Evolutionary conservation across 1,284 basidiomycete genomes (phyloP), one percentile per base, ranked within the genome.

Genomic region (Inonotus hispidus): DNA sequence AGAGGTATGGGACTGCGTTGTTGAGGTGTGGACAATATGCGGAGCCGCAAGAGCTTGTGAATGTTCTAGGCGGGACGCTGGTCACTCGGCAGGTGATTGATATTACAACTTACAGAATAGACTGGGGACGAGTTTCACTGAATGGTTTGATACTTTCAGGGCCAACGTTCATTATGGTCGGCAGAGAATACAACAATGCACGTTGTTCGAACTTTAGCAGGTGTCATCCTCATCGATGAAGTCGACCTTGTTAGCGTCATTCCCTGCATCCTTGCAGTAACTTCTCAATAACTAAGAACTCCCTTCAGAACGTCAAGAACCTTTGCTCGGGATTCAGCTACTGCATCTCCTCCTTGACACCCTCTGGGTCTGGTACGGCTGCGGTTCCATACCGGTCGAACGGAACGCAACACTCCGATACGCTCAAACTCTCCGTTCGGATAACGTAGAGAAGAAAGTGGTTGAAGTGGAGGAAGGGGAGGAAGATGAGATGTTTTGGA

Each of bases 171-270:
- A 2, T 87, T 85, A 67, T 92, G 90, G 90, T 82, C 83, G 6
- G 68, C 82, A 0, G 89, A 91, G 59, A 92, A 92, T 66, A 91
- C 88, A 3, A 77, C 87, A 1, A 90, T 92, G 88, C 89, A 92
- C 64, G 73, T 84, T 50, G 77, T 90, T 29, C 81, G 88, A 60
- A 78, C 76, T 1, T 67, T 71, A 7, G 68, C 74, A n/a, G 81
- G 79, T 5, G 71, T 79, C 16, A 72, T 85, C 27, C 75, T 81
- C 63, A 83, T 91, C 57, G 88, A 92, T 64, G 87, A 92, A 69
- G 77, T 85, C 50, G 87, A 92, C 64, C 71, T 90, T 59, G 90
- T 90, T 67, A 66, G 80, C 75, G 8, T 14, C 11, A 58, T 53
- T n/a, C 47, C 14, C 23, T 53, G 21, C 27, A 21, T 19, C 45